Base-by-base conservation (phyloP, 768 basidiomycete species). In the Kwoniella europaea region DNA sequence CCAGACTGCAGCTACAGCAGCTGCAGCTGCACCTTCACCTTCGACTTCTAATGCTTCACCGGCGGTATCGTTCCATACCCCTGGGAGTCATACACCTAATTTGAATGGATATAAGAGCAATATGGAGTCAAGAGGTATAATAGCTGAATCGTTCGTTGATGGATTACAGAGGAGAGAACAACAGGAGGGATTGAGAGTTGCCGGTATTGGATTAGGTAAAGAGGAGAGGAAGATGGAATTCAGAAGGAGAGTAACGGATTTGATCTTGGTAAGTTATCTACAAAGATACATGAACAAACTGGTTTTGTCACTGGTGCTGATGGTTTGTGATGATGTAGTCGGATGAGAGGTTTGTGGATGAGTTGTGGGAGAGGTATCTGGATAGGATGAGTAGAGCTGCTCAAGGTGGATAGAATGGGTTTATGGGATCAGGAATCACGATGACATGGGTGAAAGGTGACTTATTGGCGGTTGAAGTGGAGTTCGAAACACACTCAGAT, bases 321-420 rank as follows among this genome's bases (percentile, higher is more conserved):
- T 35, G 6, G 35, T 35, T 35, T 35, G 35, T 35, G 35, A 1
- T 35, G 59, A 12, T 29, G 24, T 58, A 79, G 78, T 74, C 67
- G 29, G 78, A 79, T 53, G 73, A 68, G 16, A 27, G 57, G 2
- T 79, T 79, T 54, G 74, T 75, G 4, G 72, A 79, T 43, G 74
- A 77, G 29, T 43, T 79, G 13, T 79, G 78, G 78, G 20, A 16
- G 27, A 71, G 52, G 1, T 76, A 79, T 63, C 68, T 73, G 10
- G 56, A 65, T 24, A 52, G 74, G 52, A 71, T 67, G 58, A 66
- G 69, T 22, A 29, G 68, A 18, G 61, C 63, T 29, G 63, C 65
- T 29, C 44, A 55, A 66, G 68, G 52, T 41, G 69, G 65, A 29
- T 65, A 59, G 35, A 6, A 44, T 20, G 9, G 18, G 6, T 7